Percentiles rank a stretch among this genome's conserved stretches.
phyloP scores from a whole-genome alignment of 2,329 filamentous ascomycete species.

The Stenocarpella maydis region DNA sequence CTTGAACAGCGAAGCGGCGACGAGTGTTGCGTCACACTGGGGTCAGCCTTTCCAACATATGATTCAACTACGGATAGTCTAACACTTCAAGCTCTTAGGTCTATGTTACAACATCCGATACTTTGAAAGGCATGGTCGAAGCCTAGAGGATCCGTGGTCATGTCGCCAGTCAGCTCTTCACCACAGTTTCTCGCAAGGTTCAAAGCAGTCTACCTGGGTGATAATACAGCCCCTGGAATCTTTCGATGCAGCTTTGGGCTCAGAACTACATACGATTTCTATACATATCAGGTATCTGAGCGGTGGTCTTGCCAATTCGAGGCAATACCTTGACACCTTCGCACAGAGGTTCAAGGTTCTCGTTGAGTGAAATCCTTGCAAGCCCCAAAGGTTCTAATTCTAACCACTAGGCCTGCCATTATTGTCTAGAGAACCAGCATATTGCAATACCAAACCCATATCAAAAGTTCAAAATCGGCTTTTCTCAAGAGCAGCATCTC shows the following conservation, averaged over 20 bases:
- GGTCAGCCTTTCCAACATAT: background rate
- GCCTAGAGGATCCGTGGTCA: slow-evolving; percentile 11
- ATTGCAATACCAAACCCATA: slow-evolving; percentile 21
- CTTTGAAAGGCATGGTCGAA: background rate
- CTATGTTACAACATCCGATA: background rate
- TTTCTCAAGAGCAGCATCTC: slow-evolving; percentile 14
- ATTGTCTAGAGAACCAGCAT: background rate
- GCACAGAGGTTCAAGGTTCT: background rate
- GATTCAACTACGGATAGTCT: background rate
- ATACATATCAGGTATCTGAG: background rate
- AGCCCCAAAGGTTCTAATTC: background rate
- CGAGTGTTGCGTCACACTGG: background rate
- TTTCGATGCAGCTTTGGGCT: background rate
- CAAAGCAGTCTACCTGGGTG: background rate
- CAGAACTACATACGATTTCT: background rate
- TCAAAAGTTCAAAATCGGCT: slow-evolving; percentile 2
- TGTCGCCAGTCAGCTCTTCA: slow-evolving; percentile 12
- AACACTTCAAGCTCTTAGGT: background rate
- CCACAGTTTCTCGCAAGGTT: background rate
- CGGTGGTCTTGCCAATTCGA: background rate
- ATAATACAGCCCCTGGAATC: slow-evolving; percentile 1
- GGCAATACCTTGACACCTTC: background rate
- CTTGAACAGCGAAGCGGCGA: background rate
- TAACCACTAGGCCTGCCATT: background rate
- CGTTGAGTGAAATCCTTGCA: background rate